Conservation (phyloP, 371 early-diverging fungal species). For the Chytridium lagenaria region DNA sequence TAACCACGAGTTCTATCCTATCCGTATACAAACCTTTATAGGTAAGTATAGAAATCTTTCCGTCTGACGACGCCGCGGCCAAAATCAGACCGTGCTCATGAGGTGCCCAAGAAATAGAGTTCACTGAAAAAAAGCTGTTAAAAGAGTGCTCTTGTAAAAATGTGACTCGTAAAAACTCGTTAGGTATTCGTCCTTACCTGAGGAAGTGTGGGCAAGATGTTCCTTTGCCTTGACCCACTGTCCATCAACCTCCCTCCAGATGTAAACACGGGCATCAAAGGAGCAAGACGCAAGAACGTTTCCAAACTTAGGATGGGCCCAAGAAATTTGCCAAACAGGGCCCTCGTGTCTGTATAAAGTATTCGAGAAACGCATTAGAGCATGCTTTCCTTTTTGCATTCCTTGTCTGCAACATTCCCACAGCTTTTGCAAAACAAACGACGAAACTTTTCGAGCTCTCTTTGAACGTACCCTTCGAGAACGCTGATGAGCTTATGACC, state of each 20-base stretch:
- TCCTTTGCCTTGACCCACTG: conserved; percentile 90
- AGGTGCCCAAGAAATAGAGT: conserved; percentile 95
- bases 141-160: not conserved
- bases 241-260: conserved; percentile 91
- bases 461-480: conserved; percentile 83
- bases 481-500: conserved; percentile 79
- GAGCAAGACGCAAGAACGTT: conserved; percentile 94
- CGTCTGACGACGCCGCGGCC: conserved; percentile 96
- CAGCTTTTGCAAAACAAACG: too few species aligned
- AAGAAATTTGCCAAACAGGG: conserved; percentile 99
- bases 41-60: conserved; percentile 87
- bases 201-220: conserved; percentile 85
- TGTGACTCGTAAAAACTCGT: too few species aligned
- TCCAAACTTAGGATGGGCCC: conserved; percentile 98
- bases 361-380: conserved; percentile 18
- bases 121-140: conserved; percentile 61
- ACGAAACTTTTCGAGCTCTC: too few species aligned
- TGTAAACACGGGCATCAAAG: conserved; percentile 92
- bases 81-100: conserved; percentile 94
- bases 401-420: too few species aligned
- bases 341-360: conserved; percentile 85
- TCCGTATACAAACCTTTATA: conserved; percentile 85
- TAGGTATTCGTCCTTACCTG: too few species aligned
- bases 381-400: too few species aligned
- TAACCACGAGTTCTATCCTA: too few species aligned